Conservation (phyloP, 2,329 filamentous ascomycete species). For the Penicillium sp. region DNA sequence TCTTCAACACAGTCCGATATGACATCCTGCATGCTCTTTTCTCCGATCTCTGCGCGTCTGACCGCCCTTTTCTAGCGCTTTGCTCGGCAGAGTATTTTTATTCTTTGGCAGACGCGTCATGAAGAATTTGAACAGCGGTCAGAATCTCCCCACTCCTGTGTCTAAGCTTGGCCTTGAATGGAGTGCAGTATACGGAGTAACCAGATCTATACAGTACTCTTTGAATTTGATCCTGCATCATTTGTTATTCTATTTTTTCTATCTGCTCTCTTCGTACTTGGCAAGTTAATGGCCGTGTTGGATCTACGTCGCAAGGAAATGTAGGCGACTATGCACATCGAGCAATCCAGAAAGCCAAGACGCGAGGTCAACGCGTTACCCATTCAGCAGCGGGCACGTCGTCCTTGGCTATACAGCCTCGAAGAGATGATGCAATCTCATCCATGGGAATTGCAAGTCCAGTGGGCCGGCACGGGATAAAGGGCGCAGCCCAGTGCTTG, state of each 20-base stretch:
- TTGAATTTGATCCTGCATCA: too few relatives aligned
- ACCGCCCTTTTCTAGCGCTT: constrained; percentile 19
- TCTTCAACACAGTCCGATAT: too few relatives aligned
- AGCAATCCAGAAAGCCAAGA: too few relatives aligned
- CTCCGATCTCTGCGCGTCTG: constrained; percentile 10
- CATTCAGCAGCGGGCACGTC: too few relatives aligned
- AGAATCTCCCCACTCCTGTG: constrained; percentile 15
- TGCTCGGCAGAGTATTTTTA: constrained; percentile 13
- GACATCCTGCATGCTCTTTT: constrained; percentile 8
- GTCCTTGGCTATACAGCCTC: too few relatives aligned
- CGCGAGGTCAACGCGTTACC: too few relatives aligned
- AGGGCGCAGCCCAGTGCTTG: not conserved
- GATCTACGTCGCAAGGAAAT: too few relatives aligned
- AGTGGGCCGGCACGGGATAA: constrained; percentile 21
- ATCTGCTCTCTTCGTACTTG: constrained; percentile 15
- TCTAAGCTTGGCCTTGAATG: constrained; percentile 12
- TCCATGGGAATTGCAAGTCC: constrained; percentile 1
- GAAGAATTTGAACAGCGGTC: not conserved
- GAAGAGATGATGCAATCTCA: constrained; percentile 1
- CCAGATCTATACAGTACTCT: not conserved
- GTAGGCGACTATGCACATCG: too few relatives aligned
- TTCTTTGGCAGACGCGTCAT: not conserved
- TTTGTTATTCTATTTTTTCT: constrained; percentile 1
- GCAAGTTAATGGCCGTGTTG: too few relatives aligned
- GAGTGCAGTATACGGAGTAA: constrained; percentile 5